phyloP scores from a whole-genome alignment of 2,329 filamentous ascomycete genomes.

The Emergomyces orientalis region DNA sequence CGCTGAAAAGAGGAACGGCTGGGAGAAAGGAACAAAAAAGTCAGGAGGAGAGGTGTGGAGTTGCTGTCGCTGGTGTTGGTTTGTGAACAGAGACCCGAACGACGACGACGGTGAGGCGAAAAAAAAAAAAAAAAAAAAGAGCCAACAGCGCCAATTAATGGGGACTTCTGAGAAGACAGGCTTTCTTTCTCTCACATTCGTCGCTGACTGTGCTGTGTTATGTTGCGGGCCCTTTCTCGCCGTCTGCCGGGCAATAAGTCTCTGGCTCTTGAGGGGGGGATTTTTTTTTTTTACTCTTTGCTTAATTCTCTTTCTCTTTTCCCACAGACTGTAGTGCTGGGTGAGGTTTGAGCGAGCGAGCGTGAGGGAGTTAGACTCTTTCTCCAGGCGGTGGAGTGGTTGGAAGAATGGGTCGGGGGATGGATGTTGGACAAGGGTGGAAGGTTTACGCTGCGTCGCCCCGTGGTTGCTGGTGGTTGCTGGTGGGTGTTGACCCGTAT shows the following conservation, averaged over 20 bases:
- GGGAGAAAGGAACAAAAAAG: background rate
- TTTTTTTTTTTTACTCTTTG: background rate
- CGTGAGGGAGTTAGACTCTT: background rate
- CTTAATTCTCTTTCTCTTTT: background rate
- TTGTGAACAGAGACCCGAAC: no score
- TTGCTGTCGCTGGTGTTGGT: background rate
- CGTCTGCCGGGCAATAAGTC: background rate
- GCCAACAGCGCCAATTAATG: slow-evolving; percentile 1
- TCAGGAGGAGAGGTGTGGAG: slow-evolving; percentile 1
- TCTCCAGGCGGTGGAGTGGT: background rate
- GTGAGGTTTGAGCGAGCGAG: background rate
- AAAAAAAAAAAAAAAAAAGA: background rate
- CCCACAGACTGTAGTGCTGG: background rate
- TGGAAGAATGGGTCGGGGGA: background rate
- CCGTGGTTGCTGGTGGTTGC: background rate
- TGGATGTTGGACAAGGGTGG: background rate
- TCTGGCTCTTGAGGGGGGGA: background rate
- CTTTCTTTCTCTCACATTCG: background rate
- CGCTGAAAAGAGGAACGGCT: background rate
- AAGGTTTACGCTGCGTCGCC: background rate
- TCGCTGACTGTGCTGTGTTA: background rate
- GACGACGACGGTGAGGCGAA: background rate
- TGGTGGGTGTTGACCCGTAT: background rate
- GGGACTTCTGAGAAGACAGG: background rate
- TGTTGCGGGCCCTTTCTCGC: background rate